phyloP scores from a whole-genome alignment of 2,329 filamentous ascomycete species.

The Aspergillus alliaceus region DNA sequence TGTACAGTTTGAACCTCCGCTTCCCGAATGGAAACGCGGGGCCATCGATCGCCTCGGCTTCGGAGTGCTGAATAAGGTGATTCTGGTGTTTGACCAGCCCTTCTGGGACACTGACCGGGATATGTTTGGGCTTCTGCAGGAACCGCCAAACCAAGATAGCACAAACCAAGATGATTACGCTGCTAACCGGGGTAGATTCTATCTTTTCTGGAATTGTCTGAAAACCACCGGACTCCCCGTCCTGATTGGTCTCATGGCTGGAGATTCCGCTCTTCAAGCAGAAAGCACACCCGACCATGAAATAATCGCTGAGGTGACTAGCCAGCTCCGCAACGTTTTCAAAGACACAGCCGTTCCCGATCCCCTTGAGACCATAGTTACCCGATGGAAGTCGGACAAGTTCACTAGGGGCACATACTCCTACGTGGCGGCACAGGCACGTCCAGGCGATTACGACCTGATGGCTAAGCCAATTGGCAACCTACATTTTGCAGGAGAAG shows the following conservation, averaged over 20 bases:
- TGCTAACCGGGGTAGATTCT: constrained; percentile 81
- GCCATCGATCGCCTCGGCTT: constrained; percentile 85
- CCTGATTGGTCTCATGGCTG: constrained; percentile 90
- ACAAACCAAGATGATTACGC: constrained; percentile 78
- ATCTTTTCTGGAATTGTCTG: constrained; percentile 95
- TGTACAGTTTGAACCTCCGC: constrained; percentile 81
- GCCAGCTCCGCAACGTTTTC: constrained; percentile 76
- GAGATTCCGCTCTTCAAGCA: constrained; percentile 86
- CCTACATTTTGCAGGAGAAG: constrained; percentile 92
- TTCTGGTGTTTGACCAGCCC: constrained; percentile 80
- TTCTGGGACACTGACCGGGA: constrained; percentile 92
- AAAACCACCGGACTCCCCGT: constrained; percentile 86
- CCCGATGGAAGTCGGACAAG: constrained; percentile 84
- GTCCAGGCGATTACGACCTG: constrained; percentile 83
- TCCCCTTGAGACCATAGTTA: constrained; percentile 83
- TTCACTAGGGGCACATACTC: constrained; percentile 97
- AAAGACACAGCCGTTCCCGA: constrained; percentile 63
- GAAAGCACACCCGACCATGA: constrained; percentile 74
- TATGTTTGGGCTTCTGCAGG: constrained; percentile 88
- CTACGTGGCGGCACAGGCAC: constrained; percentile 80
- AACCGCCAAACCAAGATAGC: constrained; percentile 68
- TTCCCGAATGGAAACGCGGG: constrained; percentile 83
- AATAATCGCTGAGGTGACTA: constrained; percentile 77
- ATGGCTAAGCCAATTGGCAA: constrained; percentile 86
- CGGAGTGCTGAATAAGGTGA: constrained; percentile 91